phyloP scores from a whole-genome alignment of 225 moss, liverwort and hornwort genomes.

The Thuidium tamariscinum region DNA sequence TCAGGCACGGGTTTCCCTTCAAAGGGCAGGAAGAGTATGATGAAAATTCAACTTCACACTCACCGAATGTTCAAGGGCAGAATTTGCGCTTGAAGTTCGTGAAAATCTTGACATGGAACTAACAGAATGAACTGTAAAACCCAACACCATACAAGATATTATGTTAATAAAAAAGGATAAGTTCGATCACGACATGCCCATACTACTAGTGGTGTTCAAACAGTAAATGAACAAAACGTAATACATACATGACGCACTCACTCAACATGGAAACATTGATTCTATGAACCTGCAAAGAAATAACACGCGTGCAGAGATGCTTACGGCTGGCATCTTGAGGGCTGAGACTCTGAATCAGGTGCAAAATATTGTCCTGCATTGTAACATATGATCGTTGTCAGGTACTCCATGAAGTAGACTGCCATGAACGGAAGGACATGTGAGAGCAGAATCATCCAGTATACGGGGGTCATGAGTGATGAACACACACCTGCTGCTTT shows the following conservation, averaged over 20 bases:
- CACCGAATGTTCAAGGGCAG: constrained; percentile 36
- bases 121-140: constrained; percentile 28
- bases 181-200: neutral
- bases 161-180: neutral
- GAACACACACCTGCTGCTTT: constrained; percentile 35
- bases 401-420: neutral
- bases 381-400: neutral
- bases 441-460: neutral
- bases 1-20: neutral
- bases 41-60: neutral
- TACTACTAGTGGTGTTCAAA: neutral
- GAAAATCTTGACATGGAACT: constrained; percentile 36
- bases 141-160: neutral
- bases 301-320: neutral
- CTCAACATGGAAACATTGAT: neutral
- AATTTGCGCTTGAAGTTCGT: constrained; percentile 39
- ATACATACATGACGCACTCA: neutral
- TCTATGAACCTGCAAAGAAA: neutral
- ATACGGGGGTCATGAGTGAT: neutral
- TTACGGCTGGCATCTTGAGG: constrained; percentile 30
- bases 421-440: neutral
- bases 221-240: neutral
- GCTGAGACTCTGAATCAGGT: constrained; percentile 41
- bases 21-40: neutral
- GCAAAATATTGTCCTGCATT: constrained; percentile 37